These are phyloP conservation scores for Scheffersomyces stipitis DNA, from an alignment of 805 yeast species.

Conservation along the genomic window DNA sequence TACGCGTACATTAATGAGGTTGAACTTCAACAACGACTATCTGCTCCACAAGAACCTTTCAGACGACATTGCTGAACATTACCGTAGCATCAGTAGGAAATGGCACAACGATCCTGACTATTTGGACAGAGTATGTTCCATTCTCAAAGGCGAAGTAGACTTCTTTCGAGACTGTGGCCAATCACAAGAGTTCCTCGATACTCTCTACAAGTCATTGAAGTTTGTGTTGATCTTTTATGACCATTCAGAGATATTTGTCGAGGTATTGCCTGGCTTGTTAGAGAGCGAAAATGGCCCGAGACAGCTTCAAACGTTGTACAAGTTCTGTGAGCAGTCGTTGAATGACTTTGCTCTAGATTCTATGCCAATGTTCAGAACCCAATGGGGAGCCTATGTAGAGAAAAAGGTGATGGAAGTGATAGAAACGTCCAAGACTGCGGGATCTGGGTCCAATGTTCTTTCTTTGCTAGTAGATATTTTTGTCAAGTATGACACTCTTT, in stretches of 20 bases:
- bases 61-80: conserved; percentile 13
- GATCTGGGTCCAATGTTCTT: neutral
- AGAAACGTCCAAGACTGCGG: conserved; percentile 4
- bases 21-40: conserved; percentile 17
- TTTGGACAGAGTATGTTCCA: conserved; percentile 7
- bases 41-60: conserved; percentile 10
- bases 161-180: conserved; percentile 11
- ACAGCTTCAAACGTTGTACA: neutral
- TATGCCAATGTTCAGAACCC: conserved; percentile 15
- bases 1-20: conserved; percentile 18
- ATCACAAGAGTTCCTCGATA: conserved; percentile 14
- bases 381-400: conserved; percentile 23
- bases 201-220: conserved; percentile 19
- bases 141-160: conserved; percentile 8
- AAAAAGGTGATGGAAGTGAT: conserved; percentile 7
- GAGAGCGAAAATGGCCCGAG: neutral
- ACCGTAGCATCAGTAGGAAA: conserved; percentile 9
- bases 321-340: conserved; percentile 16
- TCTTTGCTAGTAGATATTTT: conserved; percentile 13
- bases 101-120: conserved; percentile 16
- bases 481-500: conserved; percentile 10
- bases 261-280: conserved; percentile 9
- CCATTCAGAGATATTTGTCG: too few species aligned
- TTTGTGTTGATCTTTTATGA: conserved; percentile 33
- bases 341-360: conserved; percentile 21